Evolutionary conservation across 352 stramenopile species (phyloP).

Genomic region (Globisporangium spiculum): DNA sequence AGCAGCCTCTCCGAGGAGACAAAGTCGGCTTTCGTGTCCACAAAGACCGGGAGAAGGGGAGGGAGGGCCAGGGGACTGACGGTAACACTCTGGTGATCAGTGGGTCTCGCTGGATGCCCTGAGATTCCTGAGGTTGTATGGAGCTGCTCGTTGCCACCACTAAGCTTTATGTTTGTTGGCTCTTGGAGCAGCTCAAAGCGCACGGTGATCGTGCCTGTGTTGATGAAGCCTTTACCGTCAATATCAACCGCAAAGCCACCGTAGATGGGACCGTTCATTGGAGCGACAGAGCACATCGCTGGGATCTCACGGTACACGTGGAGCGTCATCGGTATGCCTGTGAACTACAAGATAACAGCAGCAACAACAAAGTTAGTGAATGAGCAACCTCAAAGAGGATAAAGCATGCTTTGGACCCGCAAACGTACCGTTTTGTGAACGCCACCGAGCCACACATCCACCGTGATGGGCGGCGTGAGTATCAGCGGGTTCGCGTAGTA

Average conservation of each 20-base stretch:
- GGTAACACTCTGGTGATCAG: background rate
- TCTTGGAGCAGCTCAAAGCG: slow-evolving; percentile 57
- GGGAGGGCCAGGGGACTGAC: background rate
- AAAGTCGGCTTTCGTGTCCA: slow-evolving; percentile 31
- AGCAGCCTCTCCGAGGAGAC: slow-evolving; percentile 44
- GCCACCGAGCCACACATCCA: slow-evolving; percentile 64
- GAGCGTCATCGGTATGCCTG: slow-evolving; percentile 41
- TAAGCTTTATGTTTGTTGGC: background rate
- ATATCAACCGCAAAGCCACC: slow-evolving; percentile 60
- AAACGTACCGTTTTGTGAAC: slow-evolving; percentile 43
- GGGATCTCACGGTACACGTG: slow-evolving; percentile 55
- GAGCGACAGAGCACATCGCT: slow-evolving; percentile 33
- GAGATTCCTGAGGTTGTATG: background rate
- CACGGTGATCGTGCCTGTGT: slow-evolving; percentile 56
- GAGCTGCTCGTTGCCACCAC: background rate
- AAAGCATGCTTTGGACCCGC: background rate
- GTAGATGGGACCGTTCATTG: slow-evolving; percentile 77
- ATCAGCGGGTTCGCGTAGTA: slow-evolving; percentile 3
- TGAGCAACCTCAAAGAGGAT: background rate
- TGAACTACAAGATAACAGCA: slow-evolving; percentile 36
- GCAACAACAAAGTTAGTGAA: background rate
- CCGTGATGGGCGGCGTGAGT: slow-evolving; percentile 30
- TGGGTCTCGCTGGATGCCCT: background rate
- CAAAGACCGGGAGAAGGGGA: slow-evolving; percentile 5
- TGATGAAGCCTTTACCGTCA: slow-evolving; percentile 57